Evolutionary conservation across 2,329 filamentous ascomycete genomes (phyloP), one percentile per base, ranked within the genome.

Genomic region (Ophiostoma triangulosporum): DNA sequence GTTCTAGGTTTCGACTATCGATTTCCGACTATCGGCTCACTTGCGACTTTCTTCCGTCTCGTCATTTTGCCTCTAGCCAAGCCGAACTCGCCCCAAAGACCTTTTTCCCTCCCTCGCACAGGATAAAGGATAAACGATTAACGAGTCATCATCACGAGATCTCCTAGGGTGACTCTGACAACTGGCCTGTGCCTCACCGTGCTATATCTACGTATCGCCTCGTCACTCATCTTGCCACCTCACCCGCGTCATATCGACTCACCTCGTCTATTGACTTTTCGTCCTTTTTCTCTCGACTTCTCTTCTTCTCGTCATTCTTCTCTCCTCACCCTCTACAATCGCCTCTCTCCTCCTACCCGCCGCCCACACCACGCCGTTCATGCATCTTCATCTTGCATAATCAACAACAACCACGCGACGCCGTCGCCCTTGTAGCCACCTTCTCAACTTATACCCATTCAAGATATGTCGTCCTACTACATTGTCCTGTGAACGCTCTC

Each of bases 401-500:
- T 31, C 35, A 26, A 49, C 38, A 31, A 46, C 15, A 8, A 17
- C 26, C 11, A 31, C 43, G 17, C 33, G 22, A 51, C 45, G 51
- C 29, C 48, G 24, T n/a, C 43, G 15, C 43, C 27, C n/a, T 9
- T 27, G n/a, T 31, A 22, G 32, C 26, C 27, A 40, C 40, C 36
- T 20, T 33, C 17, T 15, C 9, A 43, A 14, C 22, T 51, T 40
- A 32, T 17, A 35, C 17, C 27, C 48, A 51, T 24, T 26, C 45
- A 53, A 53, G 51, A 56, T 40, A 56, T 56, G 54, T 51, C 40
- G 48, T 51, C 48, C 54, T 38, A 48, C 32, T 27, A 40, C 29
- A 38, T 33, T 48, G 48, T 46, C 36, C n/a, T 54, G 54, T 59
- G 57, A 59, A 59, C 57, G 57, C 54, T 50, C 50, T 46, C 43